Evolutionary conservation across 208 protist genomes (phyloP), one percentile per base, ranked within the genome.

Genomic region (Eutreptiella sp.): DNA sequence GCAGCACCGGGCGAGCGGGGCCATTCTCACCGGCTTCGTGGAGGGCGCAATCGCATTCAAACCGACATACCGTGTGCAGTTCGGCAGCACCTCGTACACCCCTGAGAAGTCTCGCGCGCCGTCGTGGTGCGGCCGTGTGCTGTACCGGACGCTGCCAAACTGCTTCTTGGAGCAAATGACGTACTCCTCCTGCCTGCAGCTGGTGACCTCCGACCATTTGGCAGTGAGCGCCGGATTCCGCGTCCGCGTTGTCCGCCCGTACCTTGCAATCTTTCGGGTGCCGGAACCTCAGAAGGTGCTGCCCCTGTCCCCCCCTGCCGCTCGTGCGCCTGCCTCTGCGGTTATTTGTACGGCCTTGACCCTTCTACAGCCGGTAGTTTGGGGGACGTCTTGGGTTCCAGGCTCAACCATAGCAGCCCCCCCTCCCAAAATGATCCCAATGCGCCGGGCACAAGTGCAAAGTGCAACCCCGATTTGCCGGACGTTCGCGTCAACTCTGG

Each of bases 61-160:
- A 14, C 81, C 81, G 14, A 81, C 81, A 1, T 87, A 87, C 47
- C 83, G 81, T 43, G 72, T 74, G 45, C 62, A 79, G 32, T 41
- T 73, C 27, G 76, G 59, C 14, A 55, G 57, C 38, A 45, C 23
- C 14, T 28, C 16, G 23, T 64, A 64, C 58, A 64, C 63, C 48
- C 48, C 53, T 21, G 59, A 65, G 7, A 28, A 53, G n/a, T 53
- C 60, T 28, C 64, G 23, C 38, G 38, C 66, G 7, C 67, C 70
- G 4, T 70, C 60, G 31, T 75, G 72, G 47, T 72, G 63, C 50
- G 66, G 63, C 47, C 70, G 70, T 38, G 41, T 75, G 19, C 39
- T 75, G 1, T 53, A 55, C 27, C 60, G 64, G 21, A 58, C 52
- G 24, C 62, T 73, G 65, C 32, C 46, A 29, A 73, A 73, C 53